Conservation (phyloP, 2,329 filamentous ascomycete genomes). For the Beauveria caledonica region DNA sequence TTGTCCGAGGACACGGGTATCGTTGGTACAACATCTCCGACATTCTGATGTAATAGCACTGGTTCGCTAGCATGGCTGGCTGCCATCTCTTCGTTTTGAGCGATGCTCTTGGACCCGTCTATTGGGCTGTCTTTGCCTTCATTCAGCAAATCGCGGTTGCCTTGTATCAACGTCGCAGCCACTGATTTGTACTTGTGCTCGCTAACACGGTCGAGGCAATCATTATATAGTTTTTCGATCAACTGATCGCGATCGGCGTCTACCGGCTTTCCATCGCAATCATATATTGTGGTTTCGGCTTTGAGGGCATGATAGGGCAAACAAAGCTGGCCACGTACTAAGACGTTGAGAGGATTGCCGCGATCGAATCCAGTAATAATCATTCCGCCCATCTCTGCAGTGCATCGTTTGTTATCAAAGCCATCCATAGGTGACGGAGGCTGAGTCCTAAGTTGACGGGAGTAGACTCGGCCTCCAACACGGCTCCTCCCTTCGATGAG, state of each 20-base stretch:
- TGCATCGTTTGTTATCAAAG: conserved; percentile 56
- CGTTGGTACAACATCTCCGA: conserved; percentile 45
- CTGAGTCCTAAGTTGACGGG: conserved; percentile 57
- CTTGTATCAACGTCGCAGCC: conserved; percentile 64
- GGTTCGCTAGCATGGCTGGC: conserved; percentile 50
- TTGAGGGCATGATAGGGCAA: conserved; percentile 77
- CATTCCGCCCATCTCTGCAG: conserved; percentile 95
- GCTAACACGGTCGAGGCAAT: conserved; percentile 85
- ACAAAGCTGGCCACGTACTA: conserved; percentile 83
- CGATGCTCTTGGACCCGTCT: conserved; percentile 62
- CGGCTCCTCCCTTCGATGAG: conserved; percentile 80
- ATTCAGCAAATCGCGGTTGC: conserved; percentile 73
- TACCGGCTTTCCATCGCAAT: conserved; percentile 69
- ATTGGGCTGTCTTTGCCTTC: conserved; percentile 69
- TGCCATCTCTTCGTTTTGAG: conserved; percentile 61
- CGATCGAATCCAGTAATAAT: conserved; percentile 96
- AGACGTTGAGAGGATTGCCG: conserved; percentile 86
- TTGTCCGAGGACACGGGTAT: conserved; percentile 59
- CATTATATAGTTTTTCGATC: conserved; percentile 89
- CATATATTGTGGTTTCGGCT: conserved; percentile 80
- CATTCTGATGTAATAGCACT: conserved; percentile 45
- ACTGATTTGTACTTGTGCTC: conserved; percentile 76
- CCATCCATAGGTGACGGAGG: conserved; percentile 40
- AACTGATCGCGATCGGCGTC: conserved; percentile 70
- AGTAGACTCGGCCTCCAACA: conserved; percentile 90